Evolutionary conservation across 2,329 filamentous ascomycete genomes (phyloP), one percentile per base, ranked within the genome.

Genomic region (Alternaria gansuensis): DNA sequence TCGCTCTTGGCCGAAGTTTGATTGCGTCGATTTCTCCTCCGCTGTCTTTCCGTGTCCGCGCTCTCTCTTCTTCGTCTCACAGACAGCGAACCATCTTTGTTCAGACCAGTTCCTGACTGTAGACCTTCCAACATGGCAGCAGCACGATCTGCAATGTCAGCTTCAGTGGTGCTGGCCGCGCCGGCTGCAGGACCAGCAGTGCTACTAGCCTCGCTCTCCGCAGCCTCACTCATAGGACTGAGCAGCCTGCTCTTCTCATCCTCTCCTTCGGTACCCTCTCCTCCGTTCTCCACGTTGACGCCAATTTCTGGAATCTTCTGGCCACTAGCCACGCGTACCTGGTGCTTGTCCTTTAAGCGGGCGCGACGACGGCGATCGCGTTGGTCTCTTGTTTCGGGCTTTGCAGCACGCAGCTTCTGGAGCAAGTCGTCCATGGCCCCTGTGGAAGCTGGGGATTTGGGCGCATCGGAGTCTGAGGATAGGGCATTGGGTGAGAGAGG

Each of bases 371-470:
- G 88, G 68, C 93, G 88, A 77, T 98, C 95, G 72, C 94, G 87
- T 77, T 96, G 90, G 76, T 97, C 93, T 76, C 91, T 85, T 28
- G 91, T 87, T 80, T 97, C 92, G 29, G 95, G 94, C 55, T 93
- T 94, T 1, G 95, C 95, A 55, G 93, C 93, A 57, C 95, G 90
- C 55, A 99, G 82, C 79, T 98, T 98, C 86, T 97, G 92, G 48
- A 99, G 86, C 24, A 99, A 82, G 39, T 90, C 92, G 80, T 99
- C 95, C 93, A 99, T 98, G 51, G 93, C 95, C 53, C 94, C 95
- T 6, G 92, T 92, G 55, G 87, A 89, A 24, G 92, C 90, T 29
- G 84, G 82, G 5, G 88, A 88, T 17, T 77, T 77, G 58, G 74
- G 74, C n/a, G 77, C 79, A n/a, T 82, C 81, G 13, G 74, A 70